Conservation (phyloP, 2,329 filamentous ascomycete genomes). For the Hirsutella rhossiliensis region DNA sequence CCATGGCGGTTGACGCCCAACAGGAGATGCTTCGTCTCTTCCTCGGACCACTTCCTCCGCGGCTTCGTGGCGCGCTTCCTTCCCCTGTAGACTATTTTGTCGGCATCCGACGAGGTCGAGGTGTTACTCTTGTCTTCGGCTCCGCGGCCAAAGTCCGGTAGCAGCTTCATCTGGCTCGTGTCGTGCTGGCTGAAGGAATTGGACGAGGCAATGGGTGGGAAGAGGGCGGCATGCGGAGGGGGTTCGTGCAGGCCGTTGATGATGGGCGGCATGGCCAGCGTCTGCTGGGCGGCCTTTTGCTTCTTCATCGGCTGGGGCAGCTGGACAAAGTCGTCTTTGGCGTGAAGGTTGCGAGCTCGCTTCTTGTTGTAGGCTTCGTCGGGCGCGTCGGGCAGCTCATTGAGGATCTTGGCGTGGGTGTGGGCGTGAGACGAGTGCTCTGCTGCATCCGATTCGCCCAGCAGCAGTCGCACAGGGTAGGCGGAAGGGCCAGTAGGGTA, state of each 20-base stretch:
- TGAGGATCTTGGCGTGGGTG: conserved; percentile 31
- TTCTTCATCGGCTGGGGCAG: conserved; percentile 54
- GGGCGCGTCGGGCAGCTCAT: conserved; percentile 27
- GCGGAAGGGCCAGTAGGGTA: conserved; percentile 11
- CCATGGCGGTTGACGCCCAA: conserved; percentile 50
- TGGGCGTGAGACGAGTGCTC: conserved; percentile 29
- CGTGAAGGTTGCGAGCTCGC: conserved; percentile 32
- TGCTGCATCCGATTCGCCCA: conserved; percentile 24
- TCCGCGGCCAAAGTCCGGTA: conserved; percentile 28
- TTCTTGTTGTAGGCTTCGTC: conserved; percentile 43
- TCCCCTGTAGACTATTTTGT: conserved; percentile 22
- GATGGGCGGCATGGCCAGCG: conserved; percentile 46
- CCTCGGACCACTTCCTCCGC: conserved; percentile 51
- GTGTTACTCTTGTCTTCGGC: conserved; percentile 13
- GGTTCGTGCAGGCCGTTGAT: conserved; percentile 53
- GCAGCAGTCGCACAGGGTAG: conserved; percentile 27
- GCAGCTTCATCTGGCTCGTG: conserved; percentile 25
- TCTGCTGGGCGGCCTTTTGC: conserved; percentile 45
- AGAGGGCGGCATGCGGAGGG: conserved; percentile 47
- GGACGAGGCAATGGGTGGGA: conserved; percentile 46
- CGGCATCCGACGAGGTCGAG: conserved; percentile 16
- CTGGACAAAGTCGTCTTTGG: conserved; percentile 51
- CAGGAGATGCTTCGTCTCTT: conserved; percentile 50
- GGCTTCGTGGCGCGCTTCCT: conserved; percentile 45
- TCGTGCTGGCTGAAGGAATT: conserved; percentile 39